Evolutionary conservation across 1,139 yeast genomes (phyloP), one percentile per base, ranked within the genome.

Genomic region (Pichia sp.): DNA sequence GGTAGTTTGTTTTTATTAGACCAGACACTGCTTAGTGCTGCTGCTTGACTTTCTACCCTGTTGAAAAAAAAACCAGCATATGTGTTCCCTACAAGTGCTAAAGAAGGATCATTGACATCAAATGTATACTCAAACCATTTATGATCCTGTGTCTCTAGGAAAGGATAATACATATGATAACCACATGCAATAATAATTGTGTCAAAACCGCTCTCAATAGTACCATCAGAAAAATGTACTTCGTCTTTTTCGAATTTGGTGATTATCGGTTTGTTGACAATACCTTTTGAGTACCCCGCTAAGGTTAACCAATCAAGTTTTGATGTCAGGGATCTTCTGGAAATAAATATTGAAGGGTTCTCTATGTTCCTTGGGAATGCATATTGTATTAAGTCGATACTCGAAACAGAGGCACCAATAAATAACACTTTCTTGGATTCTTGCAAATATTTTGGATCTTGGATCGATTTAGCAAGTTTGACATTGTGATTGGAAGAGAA

Each of bases 391-490:
- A 72, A 55, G 52, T 74, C 77, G 34, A 71, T 61, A 5, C 77
- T 69, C 48, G 74, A 68, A 34, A 74, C 62, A 28, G 74, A 66
- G 0, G 76, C 72, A 4, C 79, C 80, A 34, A 74, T 63, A 33
- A 73, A 62, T 41, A 74, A 55, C 1, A 71, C 70, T 24, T 65
- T 66, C 50, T 72, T 64, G 40, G 63, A 63, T 22, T 54, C 55
- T 2, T 67, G 52, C 6, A 49, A 28, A 24, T 44, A 44, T 9
- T 30, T 14, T 1, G 45, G 34, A 28, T 44, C 41, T 15, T 40
- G 42, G 21, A 49, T 32, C 4, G 51, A 38, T 31, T 49, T 49
- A 5, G 52, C 51, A 5, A 47, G 20, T 5, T 33, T 44, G 9
- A 47, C 23, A 3, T 23, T 31, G 15, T 44, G 39, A 21, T 45